phyloP scores from a whole-genome alignment of 2,329 filamentous ascomycete genomes.

The Pseudogymnoascus sp. region DNA sequence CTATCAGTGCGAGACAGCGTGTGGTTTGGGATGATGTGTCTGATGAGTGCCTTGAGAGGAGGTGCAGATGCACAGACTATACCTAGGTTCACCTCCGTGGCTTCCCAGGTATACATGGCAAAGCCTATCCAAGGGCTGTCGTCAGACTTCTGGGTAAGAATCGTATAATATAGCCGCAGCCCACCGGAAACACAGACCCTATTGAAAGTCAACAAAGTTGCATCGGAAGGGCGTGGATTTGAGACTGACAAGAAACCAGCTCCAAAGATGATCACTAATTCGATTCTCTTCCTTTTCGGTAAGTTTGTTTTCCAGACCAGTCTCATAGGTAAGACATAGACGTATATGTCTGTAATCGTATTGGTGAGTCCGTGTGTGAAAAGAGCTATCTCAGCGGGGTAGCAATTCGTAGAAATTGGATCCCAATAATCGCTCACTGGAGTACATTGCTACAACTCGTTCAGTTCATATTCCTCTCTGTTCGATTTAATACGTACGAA shows the following conservation, averaged over 20 bases:
- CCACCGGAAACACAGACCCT: background rate
- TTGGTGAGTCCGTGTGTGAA: background rate
- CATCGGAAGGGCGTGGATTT: background rate
- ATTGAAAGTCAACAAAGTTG: background rate
- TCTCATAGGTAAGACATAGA: background rate
- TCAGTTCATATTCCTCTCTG: background rate
- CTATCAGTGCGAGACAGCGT: background rate
- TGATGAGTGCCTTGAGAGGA: slow-evolving; percentile 76
- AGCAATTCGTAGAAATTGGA: background rate
- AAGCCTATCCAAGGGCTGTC: background rate
- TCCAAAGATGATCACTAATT: background rate
- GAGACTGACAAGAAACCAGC: background rate
- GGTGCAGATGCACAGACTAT: slow-evolving; percentile 91
- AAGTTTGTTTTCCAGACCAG: background rate
- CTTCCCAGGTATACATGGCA: slow-evolving; percentile 54
- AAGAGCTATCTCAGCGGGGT: background rate
- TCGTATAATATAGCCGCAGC: background rate
- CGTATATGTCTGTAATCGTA: background rate
- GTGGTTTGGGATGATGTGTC: slow-evolving; percentile 28
- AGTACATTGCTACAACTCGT: background rate
- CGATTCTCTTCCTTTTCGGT: background rate
- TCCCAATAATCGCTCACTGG: background rate
- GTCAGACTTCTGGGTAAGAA: background rate
- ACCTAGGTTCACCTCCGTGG: slow-evolving; percentile 82
- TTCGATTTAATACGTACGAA: background rate